A percentile compares a stretch with the other conserved stretches of the same genome.
These are phyloP conservation scores for Aspergillus bridgeri DNA, from an alignment of 495 filamentous ascomycete species.

Conservation along the genomic window DNA sequence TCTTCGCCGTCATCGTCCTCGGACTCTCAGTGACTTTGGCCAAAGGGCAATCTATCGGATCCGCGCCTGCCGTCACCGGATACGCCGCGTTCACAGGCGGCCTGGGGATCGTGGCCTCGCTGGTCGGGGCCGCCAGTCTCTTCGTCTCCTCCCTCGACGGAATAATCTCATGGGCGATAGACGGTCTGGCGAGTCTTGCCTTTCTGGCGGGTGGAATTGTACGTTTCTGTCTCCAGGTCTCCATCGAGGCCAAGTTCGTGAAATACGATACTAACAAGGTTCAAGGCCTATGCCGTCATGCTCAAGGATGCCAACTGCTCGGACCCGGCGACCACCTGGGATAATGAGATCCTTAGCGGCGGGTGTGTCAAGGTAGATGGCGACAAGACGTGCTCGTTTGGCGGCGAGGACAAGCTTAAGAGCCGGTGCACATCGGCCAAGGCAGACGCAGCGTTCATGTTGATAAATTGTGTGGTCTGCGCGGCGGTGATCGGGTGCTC, in stretches of 20 bases:
- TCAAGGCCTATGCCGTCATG: constrained; percentile 44
- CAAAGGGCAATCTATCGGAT: constrained; percentile 35
- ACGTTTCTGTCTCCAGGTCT: constrained; percentile 28
- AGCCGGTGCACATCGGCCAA: constrained; percentile 26
- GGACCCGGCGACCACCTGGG: constrained; percentile 10
- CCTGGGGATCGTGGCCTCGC: constrained; percentile 42
- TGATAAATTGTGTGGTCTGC: constrained; percentile 22
- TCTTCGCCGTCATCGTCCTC: constrained; percentile 46
- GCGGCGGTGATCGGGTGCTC: constrained; percentile 7
- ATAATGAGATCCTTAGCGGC: constrained; percentile 33
- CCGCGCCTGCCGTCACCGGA: constrained; percentile 35
- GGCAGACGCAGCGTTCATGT: constrained; percentile 32
- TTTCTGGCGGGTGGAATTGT: constrained; percentile 54
- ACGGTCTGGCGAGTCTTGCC: constrained; percentile 41
- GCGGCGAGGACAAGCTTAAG: constrained; percentile 15
- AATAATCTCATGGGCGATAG: constrained; percentile 36
- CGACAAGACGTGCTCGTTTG: constrained; percentile 9
- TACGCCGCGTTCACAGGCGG: constrained; percentile 48
- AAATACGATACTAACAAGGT: background rate
- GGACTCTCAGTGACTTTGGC: constrained; percentile 45
- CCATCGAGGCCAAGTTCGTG: too few relatives aligned
- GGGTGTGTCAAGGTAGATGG: constrained; percentile 20
- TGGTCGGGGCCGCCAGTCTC: constrained; percentile 34
- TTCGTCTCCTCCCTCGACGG: constrained; percentile 39
- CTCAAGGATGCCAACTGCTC: constrained; percentile 36